Percentiles rank a stretch among this genome's conserved stretches.
These are phyloP conservation scores for Penicillium samsonianum DNA, from an alignment of 495 filamentous ascomycete genomes.

Conservation along the genomic window DNA sequence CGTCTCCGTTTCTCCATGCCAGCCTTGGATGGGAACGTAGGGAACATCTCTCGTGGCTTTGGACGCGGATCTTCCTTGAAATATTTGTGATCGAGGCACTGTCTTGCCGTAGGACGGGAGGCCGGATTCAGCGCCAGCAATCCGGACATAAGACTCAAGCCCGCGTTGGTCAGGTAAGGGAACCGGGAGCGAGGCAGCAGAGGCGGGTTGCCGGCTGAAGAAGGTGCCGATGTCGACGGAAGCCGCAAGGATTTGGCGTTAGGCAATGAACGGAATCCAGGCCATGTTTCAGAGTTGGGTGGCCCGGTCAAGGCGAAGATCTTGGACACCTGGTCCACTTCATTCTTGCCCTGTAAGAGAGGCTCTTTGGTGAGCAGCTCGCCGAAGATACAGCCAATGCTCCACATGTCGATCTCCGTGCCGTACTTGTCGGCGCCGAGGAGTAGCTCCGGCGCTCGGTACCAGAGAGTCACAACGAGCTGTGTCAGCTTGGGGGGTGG, in stretches of 20 bases:
- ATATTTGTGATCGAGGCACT: constrained; percentile 76
- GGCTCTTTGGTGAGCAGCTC: constrained; percentile 85
- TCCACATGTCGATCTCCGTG: constrained; percentile 87
- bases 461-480: constrained; percentile 97
- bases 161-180: constrained; percentile 76
- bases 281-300: constrained; percentile 87
- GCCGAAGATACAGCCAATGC: constrained; percentile 93
- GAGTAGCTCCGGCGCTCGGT: constrained; percentile 87
- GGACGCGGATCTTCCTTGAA: constrained; percentile 88
- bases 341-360: constrained; percentile 87
- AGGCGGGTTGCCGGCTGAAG: constrained; percentile 26
- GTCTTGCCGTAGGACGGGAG: constrained; percentile 65
- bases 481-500: constrained; percentile 83
- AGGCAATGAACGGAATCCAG: constrained; percentile 80
- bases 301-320: constrained; percentile 91
- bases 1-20: constrained; percentile 82
- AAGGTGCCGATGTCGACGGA: constrained; percentile 49
- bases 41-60: constrained; percentile 84
- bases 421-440: constrained; percentile 80
- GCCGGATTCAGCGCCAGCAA: constrained; percentile 78
- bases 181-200: constrained; percentile 67
- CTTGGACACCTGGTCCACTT: constrained; percentile 80
- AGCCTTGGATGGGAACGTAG: constrained; percentile 91
- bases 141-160: constrained; percentile 63
- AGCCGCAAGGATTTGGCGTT: constrained; percentile 86